Evolutionary conservation across 2,329 filamentous ascomycete genomes (phyloP).

Genomic region (Sporothrix pallida): DNA sequence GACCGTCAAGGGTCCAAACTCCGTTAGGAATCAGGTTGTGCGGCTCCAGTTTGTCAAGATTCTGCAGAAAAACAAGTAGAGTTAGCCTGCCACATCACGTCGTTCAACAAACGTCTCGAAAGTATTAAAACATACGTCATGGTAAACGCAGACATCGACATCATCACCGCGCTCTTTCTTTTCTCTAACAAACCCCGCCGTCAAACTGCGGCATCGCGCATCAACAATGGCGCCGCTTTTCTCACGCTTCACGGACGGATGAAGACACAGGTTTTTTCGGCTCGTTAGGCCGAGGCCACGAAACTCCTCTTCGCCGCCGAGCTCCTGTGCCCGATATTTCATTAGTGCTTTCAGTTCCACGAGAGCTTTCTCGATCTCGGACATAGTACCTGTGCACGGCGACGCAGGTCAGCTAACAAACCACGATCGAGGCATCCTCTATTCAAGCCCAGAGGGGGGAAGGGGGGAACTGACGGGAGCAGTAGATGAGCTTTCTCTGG

Average conservation of each 20-base stretch:
- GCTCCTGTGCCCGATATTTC: slow-evolving; percentile 88
- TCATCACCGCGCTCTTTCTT: slow-evolving; percentile 96
- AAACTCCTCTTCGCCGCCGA: slow-evolving; percentile 93
- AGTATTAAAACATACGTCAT: slow-evolving; percentile 67
- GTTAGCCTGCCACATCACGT: slow-evolving; percentile 29
- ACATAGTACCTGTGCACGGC: slow-evolving; percentile 77
- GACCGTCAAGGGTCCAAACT: slow-evolving; percentile 91
- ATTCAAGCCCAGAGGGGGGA: not conserved
- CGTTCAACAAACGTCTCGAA: no score
- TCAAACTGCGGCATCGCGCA: slow-evolving; percentile 92
- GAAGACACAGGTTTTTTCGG: slow-evolving; percentile 94
- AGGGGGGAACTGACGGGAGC: slow-evolving; percentile 69
- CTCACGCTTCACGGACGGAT: slow-evolving; percentile 93
- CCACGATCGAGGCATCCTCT: not conserved
- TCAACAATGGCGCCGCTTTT: slow-evolving; percentile 95
- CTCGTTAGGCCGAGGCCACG: slow-evolving; percentile 90
- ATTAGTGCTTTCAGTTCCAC: slow-evolving; percentile 90
- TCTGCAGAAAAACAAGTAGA: slow-evolving; percentile 54
- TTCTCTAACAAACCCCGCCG: slow-evolving; percentile 95
- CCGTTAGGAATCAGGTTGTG: slow-evolving; percentile 94
- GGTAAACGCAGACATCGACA: slow-evolving; percentile 92
- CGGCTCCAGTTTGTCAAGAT: slow-evolving; percentile 90
- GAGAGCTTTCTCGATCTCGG: slow-evolving; percentile 97
- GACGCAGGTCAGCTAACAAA: not conserved
- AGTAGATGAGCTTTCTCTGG: slow-evolving; percentile 96